Percentiles rank a stretch among this genome's conserved stretches.
Evolutionary conservation across 495 filamentous ascomycete species (phyloP).

Genomic region (Massariosphaeria phaeospora): DNA sequence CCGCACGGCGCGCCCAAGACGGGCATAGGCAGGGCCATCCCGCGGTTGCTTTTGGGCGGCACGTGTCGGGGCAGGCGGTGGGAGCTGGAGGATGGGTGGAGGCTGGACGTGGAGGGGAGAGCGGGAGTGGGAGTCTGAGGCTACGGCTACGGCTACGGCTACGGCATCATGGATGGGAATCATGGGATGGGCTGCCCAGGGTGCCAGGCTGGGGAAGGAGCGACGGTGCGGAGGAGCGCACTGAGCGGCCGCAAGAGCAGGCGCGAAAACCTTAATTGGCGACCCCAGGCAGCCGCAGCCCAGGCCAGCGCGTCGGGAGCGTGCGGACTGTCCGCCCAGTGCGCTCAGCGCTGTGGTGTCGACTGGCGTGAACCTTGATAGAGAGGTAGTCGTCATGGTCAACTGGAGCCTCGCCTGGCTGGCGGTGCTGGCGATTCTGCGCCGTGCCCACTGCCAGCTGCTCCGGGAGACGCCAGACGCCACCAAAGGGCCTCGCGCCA

Average conservation of each 20-base stretch:
- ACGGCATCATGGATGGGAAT: no score
- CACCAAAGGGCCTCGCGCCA: neutral
- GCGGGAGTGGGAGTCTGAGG: neutral
- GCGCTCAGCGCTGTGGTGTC: conserved; percentile 1
- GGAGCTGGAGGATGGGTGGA: neutral
- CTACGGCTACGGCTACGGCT: neutral
- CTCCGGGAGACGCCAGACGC: no score
- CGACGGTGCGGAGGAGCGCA: neutral
- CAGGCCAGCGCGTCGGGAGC: conserved; percentile 24
- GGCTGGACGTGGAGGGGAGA: neutral
- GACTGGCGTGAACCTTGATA: neutral
- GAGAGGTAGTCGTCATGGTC: no score
- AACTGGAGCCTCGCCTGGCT: no score
- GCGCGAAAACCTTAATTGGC: conserved; percentile 29
- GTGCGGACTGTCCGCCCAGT: conserved; percentile 20
- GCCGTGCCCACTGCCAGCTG: no score
- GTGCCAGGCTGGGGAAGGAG: no score
- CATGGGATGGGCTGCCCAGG: no score
- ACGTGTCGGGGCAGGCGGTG: no score
- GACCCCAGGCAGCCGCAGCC: conserved; percentile 23
- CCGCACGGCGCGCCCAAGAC: conserved; percentile 3
- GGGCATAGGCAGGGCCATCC: no score
- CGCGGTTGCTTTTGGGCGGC: no score
- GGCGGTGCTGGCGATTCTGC: no score
- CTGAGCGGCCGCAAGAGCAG: conserved; percentile 15